Percentiles rank a stretch among this genome's conserved stretches.
phyloP scores from a whole-genome alignment of 176 grass and related monocot species.

The Saccharum officinarum region DNA sequence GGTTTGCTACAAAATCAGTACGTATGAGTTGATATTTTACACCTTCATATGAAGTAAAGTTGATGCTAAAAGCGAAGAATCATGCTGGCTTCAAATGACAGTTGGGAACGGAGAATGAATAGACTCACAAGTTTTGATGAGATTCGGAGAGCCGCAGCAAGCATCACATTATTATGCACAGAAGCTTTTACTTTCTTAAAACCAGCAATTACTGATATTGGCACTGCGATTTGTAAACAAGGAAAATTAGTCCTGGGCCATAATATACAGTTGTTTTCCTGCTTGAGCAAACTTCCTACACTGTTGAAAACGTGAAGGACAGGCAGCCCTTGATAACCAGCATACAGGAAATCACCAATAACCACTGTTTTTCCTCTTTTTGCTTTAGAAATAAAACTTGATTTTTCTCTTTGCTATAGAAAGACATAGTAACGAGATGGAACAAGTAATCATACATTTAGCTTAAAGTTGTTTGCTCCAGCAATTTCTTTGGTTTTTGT shows the following conservation, averaged over 20 bases:
- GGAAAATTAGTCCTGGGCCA: slow-evolving; percentile 14
- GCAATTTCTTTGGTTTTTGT: background rate
- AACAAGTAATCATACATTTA: background rate
- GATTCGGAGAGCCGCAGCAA: slow-evolving; percentile 73
- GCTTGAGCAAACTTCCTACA: background rate
- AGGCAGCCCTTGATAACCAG: background rate
- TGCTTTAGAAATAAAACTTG: background rate
- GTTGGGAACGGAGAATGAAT: slow-evolving; percentile 7
- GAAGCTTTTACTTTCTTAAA: slow-evolving; percentile 99
- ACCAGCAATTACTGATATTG: slow-evolving; percentile 80
- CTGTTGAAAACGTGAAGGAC: background rate
- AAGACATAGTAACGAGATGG: background rate
- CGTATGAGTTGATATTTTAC: background rate
- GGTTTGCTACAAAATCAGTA: slow-evolving; percentile 12
- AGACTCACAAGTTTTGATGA: slow-evolving; percentile 91
- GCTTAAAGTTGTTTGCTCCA: background rate
- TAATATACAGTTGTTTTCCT: background rate
- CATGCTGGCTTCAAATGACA: background rate
- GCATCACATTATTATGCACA: slow-evolving; percentile 63
- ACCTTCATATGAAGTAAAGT: background rate
- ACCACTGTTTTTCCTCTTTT: background rate
- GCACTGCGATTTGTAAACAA: slow-evolving; percentile 55
- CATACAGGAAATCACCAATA: background rate
- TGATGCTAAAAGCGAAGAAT: background rate
- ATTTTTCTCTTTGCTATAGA: background rate